Evolutionary conservation across 345 rosid genomes (phyloP).

Genomic region (Linum tenue): DNA sequence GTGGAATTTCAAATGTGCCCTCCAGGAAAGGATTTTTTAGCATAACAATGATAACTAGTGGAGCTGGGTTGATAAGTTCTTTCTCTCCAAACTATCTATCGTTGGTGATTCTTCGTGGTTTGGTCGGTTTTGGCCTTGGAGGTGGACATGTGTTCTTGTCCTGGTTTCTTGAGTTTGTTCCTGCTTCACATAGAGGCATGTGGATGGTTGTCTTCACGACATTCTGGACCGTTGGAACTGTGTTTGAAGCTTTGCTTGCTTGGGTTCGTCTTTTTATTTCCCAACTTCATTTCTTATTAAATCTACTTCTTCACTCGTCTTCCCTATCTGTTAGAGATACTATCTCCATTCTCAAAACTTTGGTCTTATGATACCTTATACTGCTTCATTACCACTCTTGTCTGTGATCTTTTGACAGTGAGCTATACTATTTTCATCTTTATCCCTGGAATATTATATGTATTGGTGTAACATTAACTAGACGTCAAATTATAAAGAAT

Average conservation of each 20-base stretch:
- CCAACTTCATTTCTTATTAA: not conserved
- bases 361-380: too few species aligned
- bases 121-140: constrained; percentile 21
- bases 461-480: not conserved
- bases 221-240: constrained; percentile 4
- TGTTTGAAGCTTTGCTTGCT: constrained; percentile 4
- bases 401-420: not conserved
- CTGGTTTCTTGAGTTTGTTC: constrained; percentile 26
- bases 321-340: too few species aligned
- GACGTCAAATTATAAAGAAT: not conserved
- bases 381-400: not conserved
- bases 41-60: constrained; percentile 15
- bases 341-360: too few species aligned
- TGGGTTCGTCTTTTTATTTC: constrained; percentile 1
- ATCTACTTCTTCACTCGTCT: not conserved
- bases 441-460: not conserved
- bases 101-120: constrained; percentile 15
- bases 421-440: not conserved
- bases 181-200: constrained; percentile 13
- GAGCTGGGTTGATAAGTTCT: constrained; percentile 18
- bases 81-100: constrained; percentile 20
- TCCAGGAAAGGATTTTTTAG: constrained; percentile 18
- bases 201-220: constrained; percentile 7
- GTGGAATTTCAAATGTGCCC: not conserved
- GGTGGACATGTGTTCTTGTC: constrained; percentile 19